Evolutionary conservation across 805 yeast genomes (phyloP).

Genomic region (Cephaloascus albidus): DNA sequence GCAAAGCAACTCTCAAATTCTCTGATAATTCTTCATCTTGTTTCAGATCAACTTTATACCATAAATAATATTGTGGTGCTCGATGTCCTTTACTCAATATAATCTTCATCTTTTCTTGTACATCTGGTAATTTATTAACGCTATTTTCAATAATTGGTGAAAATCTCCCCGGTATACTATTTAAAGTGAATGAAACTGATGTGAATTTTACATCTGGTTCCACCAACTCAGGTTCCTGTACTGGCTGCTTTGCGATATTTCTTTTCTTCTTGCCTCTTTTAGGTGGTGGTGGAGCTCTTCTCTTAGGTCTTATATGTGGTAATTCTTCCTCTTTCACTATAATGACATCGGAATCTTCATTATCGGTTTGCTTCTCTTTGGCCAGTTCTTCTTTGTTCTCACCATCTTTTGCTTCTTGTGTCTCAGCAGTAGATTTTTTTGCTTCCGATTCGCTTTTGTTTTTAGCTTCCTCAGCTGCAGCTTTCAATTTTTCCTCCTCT

Average conservation of each 20-base stretch:
- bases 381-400: slow-evolving; percentile 9
- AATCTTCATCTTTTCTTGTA: slow-evolving; percentile 50
- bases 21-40: slow-evolving; percentile 64
- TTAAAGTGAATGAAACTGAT: slow-evolving; percentile 56
- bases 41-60: slow-evolving; percentile 79
- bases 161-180: slow-evolving; percentile 56
- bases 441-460: slow-evolving; percentile 1
- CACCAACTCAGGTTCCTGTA: slow-evolving; percentile 1
- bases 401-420: slow-evolving; percentile 9
- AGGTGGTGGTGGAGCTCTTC: slow-evolving; percentile 7
- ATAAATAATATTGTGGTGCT: slow-evolving; percentile 52
- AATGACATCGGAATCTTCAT: slow-evolving; percentile 1
- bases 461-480: slow-evolving; percentile 5
- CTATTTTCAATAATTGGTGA: slow-evolving; percentile 60
- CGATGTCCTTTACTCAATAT: slow-evolving; percentile 53
- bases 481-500: slow-evolving; percentile 7
- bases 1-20: slow-evolving; percentile 45
- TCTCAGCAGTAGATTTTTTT: slow-evolving; percentile 2
- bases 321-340: slow-evolving; percentile 14
- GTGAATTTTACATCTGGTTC: slow-evolving; percentile 43
- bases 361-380: too few relatives aligned
- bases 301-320: slow-evolving; percentile 5
- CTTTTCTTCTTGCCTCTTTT: slow-evolving; percentile 1
- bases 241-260: slow-evolving; percentile 4
- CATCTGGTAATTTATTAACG: slow-evolving; percentile 47